A percentile compares a stretch with the other conserved stretches of the same genome.
phyloP scores from a whole-genome alignment of 805 yeast species.

The Spathaspora boniae region DNA sequence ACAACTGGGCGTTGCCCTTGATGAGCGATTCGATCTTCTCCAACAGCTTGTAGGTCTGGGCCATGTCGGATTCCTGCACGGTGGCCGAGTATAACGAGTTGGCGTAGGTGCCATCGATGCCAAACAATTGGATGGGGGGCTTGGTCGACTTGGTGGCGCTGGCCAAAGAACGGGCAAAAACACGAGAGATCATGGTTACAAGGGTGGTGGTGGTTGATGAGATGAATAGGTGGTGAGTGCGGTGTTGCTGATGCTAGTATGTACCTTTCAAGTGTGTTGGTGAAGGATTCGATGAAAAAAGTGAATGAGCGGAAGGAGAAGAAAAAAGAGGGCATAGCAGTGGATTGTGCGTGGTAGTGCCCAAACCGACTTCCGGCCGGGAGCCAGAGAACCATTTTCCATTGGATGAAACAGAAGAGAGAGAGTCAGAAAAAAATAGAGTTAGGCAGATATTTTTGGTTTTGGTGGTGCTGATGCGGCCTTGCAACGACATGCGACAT shows the following conservation, averaged over 20 bases:
- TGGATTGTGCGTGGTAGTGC: too few relatives aligned
- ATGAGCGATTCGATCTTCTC: conserved; percentile 52
- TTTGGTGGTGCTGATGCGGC: too few relatives aligned
- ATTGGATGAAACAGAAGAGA: too few relatives aligned
- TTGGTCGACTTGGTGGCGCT: conserved; percentile 62
- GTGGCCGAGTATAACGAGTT: conserved; percentile 92
- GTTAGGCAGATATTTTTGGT: too few relatives aligned
- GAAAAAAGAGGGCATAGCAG: too few relatives aligned
- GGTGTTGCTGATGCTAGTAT: not conserved
- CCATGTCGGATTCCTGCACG: conserved; percentile 73
- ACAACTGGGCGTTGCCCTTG: conserved; percentile 60
- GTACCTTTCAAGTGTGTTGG: not conserved
- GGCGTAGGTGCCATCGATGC: conserved; percentile 96
- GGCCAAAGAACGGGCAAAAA: conserved; percentile 69
- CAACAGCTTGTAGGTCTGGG: conserved; percentile 65
- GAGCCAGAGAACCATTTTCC: too few relatives aligned
- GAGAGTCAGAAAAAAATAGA: too few relatives aligned
- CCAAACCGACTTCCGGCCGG: too few relatives aligned
- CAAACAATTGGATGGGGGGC: conserved; percentile 92
- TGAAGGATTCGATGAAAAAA: too few relatives aligned
- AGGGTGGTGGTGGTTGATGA: too few relatives aligned
- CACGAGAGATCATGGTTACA: conserved; percentile 55
- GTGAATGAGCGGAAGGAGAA: too few relatives aligned
- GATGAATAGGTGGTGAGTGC: not conserved
- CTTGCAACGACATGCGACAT: too few relatives aligned